Percentiles rank a stretch among this genome's conserved stretches.
Evolutionary conservation across 1,139 yeast species (phyloP).

Genomic region (Lodderomyces orthopsilosis): DNA sequence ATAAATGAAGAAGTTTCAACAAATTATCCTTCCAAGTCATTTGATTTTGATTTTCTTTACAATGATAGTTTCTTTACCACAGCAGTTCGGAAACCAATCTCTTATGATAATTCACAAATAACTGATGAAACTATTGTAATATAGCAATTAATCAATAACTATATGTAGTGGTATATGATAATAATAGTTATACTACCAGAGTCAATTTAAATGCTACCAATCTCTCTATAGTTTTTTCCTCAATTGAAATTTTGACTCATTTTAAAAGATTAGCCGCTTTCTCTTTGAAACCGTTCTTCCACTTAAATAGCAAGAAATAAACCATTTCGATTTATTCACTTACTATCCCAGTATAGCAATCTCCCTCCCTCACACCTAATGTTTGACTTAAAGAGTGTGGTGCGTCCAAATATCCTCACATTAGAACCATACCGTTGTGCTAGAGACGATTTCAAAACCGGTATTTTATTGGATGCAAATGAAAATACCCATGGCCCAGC

Average conservation of each 20-base stretch:
- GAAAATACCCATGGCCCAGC: constrained; percentile 96
- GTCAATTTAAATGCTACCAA: not conserved
- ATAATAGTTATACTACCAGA: not conserved
- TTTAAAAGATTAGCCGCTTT: not conserved
- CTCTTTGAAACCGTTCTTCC: not conserved
- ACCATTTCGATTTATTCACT: not conserved
- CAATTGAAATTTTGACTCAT: not conserved
- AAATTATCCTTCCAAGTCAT: not conserved
- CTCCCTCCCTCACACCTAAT: constrained; percentile 19
- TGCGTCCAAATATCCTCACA: constrained; percentile 78
- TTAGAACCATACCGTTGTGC: constrained; percentile 95
- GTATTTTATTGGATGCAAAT: constrained; percentile 88
- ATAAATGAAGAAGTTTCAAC: not conserved
- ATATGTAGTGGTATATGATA: not conserved
- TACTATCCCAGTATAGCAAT: not conserved
- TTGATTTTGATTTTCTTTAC: constrained; percentile 8
- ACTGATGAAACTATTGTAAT: constrained; percentile 8
- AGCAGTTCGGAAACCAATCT: constrained; percentile 9
- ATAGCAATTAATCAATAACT: no score
- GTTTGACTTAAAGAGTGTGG: constrained; percentile 57
- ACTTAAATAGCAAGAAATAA: no score
- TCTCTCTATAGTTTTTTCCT: not conserved
- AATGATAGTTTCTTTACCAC: constrained; percentile 13
- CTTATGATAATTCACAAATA: constrained; percentile 13
- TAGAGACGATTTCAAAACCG: constrained; percentile 85